Conservation (phyloP, 2,329 filamentous ascomycete species). For the Leptographium galeiforme region DNA sequence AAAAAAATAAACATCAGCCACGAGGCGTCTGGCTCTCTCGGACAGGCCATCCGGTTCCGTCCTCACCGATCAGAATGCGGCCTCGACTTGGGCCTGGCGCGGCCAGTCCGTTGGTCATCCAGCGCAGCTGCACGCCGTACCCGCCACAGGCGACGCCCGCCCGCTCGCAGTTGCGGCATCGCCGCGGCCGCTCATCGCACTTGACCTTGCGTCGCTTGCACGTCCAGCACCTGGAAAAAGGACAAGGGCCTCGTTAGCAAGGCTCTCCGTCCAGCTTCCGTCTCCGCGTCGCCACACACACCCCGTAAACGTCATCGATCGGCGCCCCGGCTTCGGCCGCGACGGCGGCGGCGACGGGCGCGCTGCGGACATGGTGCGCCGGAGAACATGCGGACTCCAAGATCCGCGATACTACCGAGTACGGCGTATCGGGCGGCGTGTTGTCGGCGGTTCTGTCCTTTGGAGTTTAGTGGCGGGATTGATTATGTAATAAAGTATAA, state of each 20-base stretch:
- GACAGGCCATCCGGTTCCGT: not conserved
- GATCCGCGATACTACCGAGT: too few species aligned
- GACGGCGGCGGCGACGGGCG: too few species aligned
- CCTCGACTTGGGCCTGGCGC: not conserved
- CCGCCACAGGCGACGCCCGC: constrained; percentile 2
- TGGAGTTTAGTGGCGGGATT: too few species aligned
- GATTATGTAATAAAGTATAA: too few species aligned
- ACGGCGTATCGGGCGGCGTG: too few species aligned
- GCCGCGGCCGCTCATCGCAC: constrained; percentile 8
- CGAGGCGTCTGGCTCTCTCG: too few species aligned
- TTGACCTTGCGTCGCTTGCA: constrained; percentile 10
- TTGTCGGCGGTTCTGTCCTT: too few species aligned
- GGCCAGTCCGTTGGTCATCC: not conserved
- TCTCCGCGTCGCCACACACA: not conserved
- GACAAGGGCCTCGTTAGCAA: not conserved
- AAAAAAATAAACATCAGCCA: too few species aligned
- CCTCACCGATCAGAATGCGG: not conserved
- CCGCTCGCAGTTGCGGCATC: constrained; percentile 8
- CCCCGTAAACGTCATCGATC: constrained; percentile 1
- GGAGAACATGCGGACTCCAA: too few species aligned
- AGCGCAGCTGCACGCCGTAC: constrained; percentile 4
- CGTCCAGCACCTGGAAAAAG: constrained; percentile 2
- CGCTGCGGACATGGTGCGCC: not conserved
- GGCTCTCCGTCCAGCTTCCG: not conserved
- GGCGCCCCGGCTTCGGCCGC: not conserved